Evolutionary conservation across 2,329 filamentous ascomycete genomes (phyloP), one percentile per base, ranked within the genome.

Genomic region (Colletotrichum paranaense): DNA sequence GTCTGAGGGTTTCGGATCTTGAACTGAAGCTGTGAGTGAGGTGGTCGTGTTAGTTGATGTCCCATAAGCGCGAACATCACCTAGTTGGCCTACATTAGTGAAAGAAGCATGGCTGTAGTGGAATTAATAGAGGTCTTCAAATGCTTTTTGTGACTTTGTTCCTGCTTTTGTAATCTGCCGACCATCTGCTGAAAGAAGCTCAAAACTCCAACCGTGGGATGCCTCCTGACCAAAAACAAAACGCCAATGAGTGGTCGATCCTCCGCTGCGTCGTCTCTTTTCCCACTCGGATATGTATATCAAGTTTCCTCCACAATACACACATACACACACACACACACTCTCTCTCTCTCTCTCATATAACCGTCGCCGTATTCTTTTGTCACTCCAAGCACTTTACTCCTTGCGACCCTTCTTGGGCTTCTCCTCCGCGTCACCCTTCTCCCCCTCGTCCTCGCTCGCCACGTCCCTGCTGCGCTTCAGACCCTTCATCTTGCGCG

Each of bases 401-500:
- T 68, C 71, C 71, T 73, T 73, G 67, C 71, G 71, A 56, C 71
- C 68, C 71, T 73, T 73, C 58, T 75, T 75, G 62, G 73, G 46
- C 72, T 76, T 75, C 57, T 75, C 77, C 38, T 75, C 82, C 70
- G 87, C 84, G 77, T 86, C 86, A 71, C 84, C 87, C 64, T 88
- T 87, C 55, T 79, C 83, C 72, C 86, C 85, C 19, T 79, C 86
- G 4, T 85, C 87, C 64, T 89, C 90, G 28, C 86, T 88, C 87
- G 28, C 90, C 84, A 70, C 65, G 75, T 92, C 92, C 67, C 94
- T 90, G 76, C 89, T 91, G 76, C 97, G 89, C 90, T 98, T 99
- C 77, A 99, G 84, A 77, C 95, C 97, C 91, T 99, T 99, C 95
- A 99, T 98, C 91, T 99, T 99, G 81, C 97, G 92, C 66, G 95